Conservation (phyloP, 495 filamentous ascomycete genomes). For the Aspergillus baeticus region DNA sequence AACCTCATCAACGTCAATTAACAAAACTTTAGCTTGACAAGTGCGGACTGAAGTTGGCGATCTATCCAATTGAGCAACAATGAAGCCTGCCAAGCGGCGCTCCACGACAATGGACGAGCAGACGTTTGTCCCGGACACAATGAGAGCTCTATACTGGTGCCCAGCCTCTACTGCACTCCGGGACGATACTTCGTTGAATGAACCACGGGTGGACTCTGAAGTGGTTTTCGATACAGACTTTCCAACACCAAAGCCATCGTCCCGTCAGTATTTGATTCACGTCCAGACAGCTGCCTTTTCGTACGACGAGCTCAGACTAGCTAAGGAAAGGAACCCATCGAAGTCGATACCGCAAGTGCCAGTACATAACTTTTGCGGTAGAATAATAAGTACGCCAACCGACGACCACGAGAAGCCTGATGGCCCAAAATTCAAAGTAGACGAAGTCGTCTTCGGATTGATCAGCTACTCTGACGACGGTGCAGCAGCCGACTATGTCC, state of each 20-base stretch:
- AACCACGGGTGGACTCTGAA: conserved; percentile 21
- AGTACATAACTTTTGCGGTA: conserved; percentile 56
- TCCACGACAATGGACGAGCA: conserved; percentile 35
- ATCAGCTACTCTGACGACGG: conserved; percentile 47
- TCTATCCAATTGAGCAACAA: background rate
- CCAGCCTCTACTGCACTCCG: conserved; percentile 22
- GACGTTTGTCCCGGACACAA: conserved; percentile 33
- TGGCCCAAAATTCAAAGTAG: conserved; percentile 45
- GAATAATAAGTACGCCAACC: conserved; percentile 46
- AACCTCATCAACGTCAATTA: background rate
- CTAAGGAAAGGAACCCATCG: conserved; percentile 41
- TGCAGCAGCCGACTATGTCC: conserved; percentile 49
- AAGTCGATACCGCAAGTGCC: conserved; percentile 50
- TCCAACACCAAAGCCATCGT: conserved; percentile 38
- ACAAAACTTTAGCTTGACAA: too few relatives aligned
- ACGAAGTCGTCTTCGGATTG: conserved; percentile 53
- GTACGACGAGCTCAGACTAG: conserved; percentile 51
- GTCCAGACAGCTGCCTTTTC: conserved; percentile 56
- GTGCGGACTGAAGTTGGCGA: too few relatives aligned
- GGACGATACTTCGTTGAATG: conserved; percentile 9
- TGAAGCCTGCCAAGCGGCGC: conserved; percentile 25
- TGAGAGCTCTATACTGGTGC: conserved; percentile 42
- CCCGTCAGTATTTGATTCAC: conserved; percentile 57
- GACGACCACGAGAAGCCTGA: conserved; percentile 34
- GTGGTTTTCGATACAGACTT: conserved; percentile 36